phyloP scores from a whole-genome alignment of 192 early-diverging fungal species.

The Backusella tuberculispora region DNA sequence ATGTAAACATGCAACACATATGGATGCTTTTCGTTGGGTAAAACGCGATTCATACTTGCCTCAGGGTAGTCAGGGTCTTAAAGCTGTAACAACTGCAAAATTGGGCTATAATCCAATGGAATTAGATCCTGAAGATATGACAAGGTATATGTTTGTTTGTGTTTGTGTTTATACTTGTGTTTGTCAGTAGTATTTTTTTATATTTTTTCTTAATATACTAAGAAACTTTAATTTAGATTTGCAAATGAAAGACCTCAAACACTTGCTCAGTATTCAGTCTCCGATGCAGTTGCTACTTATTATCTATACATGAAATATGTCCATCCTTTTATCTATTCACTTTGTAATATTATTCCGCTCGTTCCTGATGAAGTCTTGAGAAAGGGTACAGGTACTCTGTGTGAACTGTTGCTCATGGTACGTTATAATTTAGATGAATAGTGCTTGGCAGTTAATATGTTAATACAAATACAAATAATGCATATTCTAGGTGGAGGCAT shows the following conservation, averaged over 20 bases:
- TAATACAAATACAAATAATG: background rate
- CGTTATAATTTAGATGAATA: background rate
- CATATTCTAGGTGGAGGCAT: slow-evolving; percentile 77
- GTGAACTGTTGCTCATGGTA: slow-evolving; percentile 96
- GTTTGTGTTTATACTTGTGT: background rate
- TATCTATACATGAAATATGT: slow-evolving; percentile 99
- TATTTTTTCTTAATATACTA: slow-evolving; percentile 8
- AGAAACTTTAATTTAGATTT: slow-evolving; percentile 54
- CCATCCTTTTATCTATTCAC: slow-evolving; percentile 98
- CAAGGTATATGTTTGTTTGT: slow-evolving; percentile 48
- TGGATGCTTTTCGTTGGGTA: slow-evolving; percentile 98
- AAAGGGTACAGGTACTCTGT: slow-evolving; percentile 95
- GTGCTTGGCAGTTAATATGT: background rate
- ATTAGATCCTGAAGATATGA: slow-evolving; percentile 99
- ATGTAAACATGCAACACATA: slow-evolving; percentile 84
- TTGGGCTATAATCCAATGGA: slow-evolving; percentile 98
- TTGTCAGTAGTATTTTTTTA: background rate
- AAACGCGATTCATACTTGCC: slow-evolving; percentile 98
- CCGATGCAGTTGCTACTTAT: slow-evolving; percentile 99
- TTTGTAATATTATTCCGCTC: slow-evolving; percentile 98
- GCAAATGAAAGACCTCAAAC: slow-evolving; percentile 90
- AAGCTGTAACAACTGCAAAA: slow-evolving; percentile 95
- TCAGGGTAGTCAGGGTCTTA: slow-evolving; percentile 94
- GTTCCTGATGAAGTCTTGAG: slow-evolving; percentile 96
- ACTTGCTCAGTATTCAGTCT: slow-evolving; percentile 97